These are phyloP conservation scores for Musa itinerans DNA, from an alignment of 176 grass and related monocot species.

Conservation along the genomic window DNA sequence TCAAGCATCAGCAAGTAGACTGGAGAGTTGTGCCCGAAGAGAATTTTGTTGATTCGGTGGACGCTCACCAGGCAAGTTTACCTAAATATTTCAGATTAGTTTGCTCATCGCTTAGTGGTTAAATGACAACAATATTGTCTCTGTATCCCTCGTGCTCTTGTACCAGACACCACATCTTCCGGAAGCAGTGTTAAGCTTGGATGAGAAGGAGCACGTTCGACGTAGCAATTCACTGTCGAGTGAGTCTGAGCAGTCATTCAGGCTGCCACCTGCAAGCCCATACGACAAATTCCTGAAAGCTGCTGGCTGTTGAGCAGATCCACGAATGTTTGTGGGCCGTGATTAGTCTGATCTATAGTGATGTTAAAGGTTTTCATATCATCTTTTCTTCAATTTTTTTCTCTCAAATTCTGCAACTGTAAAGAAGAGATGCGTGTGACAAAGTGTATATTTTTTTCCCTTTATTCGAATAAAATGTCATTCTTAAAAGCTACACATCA, in stretches of 20 bases:
- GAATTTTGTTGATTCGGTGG: constrained; percentile 8
- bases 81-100: background rate
- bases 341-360: background rate
- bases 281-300: constrained; percentile 97
- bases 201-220: constrained; percentile 33
- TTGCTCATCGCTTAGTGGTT: background rate
- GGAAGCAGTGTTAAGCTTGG: constrained; percentile 23
- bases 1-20: constrained; percentile 57
- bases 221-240: constrained; percentile 55
- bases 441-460: too few relatives aligned
- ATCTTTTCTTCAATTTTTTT: background rate
- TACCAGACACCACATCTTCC: constrained; percentile 36
- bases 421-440: background rate
- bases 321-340: background rate
- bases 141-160: background rate
- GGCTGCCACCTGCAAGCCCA: constrained; percentile 80
- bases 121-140: too few relatives aligned
- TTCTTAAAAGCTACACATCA: background rate
- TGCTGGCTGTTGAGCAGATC: constrained; percentile 47
- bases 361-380: background rate
- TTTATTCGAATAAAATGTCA: background rate
- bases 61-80: constrained; percentile 42
- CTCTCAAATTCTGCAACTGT: background rate
- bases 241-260: constrained; percentile 61
- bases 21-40: constrained; percentile 31